These are phyloP conservation scores for Lizonia empirigonia DNA, from an alignment of 2,329 filamentous ascomycete genomes.

Conservation along the genomic window DNA sequence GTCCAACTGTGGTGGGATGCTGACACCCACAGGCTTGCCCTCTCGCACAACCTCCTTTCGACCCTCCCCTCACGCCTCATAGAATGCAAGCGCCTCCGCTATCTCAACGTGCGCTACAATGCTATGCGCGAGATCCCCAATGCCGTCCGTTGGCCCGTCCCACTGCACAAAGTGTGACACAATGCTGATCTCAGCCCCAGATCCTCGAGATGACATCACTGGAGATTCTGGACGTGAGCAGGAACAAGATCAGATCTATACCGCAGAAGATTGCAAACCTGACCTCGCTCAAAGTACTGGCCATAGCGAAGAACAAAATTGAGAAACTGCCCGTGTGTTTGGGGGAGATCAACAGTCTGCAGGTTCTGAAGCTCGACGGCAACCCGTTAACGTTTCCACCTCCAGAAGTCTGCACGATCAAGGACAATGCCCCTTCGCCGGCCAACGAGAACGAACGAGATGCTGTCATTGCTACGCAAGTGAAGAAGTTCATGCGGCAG, in stretches of 20 bases:
- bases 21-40: constrained; percentile 64
- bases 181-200: constrained; percentile 54
- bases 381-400: constrained; percentile 83
- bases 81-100: constrained; percentile 77
- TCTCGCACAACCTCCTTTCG: constrained; percentile 79
- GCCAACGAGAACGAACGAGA: constrained; percentile 66
- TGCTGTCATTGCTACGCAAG: constrained; percentile 63
- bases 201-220: constrained; percentile 84
- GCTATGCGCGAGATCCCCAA: constrained; percentile 70
- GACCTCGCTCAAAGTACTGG: constrained; percentile 85
- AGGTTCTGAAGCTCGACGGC: constrained; percentile 86
- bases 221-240: constrained; percentile 90
- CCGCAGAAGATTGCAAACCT: constrained; percentile 81
- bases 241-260: constrained; percentile 79
- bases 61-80: constrained; percentile 73
- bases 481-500: constrained; percentile 63
- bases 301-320: constrained; percentile 84
- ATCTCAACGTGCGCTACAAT: constrained; percentile 81
- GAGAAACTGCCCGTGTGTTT: constrained; percentile 82
- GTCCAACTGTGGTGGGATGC: neutral
- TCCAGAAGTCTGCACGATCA: constrained; percentile 51
- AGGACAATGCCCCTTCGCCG: constrained; percentile 50
- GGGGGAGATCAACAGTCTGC: constrained; percentile 86
- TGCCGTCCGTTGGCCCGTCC: constrained; percentile 57
- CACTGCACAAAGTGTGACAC: neutral